Percentiles rank a stretch among this genome's conserved stretches.
These are phyloP conservation scores for Kregervanrija delftensis DNA, from an alignment of 805 yeast genomes.

Conservation along the genomic window DNA sequence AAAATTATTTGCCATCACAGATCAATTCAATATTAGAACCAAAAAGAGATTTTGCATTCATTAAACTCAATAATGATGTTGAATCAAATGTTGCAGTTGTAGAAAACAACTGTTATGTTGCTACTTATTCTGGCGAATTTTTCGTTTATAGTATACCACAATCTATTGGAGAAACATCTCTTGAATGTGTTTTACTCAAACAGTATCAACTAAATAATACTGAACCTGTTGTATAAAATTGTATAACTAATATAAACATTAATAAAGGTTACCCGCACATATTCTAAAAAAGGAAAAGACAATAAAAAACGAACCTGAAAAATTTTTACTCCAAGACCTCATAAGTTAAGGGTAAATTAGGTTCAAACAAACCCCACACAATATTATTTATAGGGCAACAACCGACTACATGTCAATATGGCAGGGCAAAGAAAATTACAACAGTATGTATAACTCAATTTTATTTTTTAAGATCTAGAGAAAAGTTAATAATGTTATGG, in stretches of 20 bases:
- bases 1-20: constrained; percentile 59
- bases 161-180: constrained; percentile 24
- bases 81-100: constrained; percentile 25
- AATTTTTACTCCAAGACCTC: too few species aligned
- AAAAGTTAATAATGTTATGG: not conserved
- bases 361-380: too few species aligned
- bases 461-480: not conserved
- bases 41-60: constrained; percentile 82
- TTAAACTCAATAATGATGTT: constrained; percentile 45
- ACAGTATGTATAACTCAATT: constrained; percentile 25
- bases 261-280: too few species aligned
- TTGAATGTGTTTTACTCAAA: constrained; percentile 75
- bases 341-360: too few species aligned
- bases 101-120: constrained; percentile 51
- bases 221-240: too few species aligned
- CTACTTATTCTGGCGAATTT: constrained; percentile 75
- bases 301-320: too few species aligned
- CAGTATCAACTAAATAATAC: constrained; percentile 36
- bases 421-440: constrained; percentile 32
- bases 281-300: too few species aligned
- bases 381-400: too few species aligned
- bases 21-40: constrained; percentile 84
- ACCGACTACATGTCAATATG: constrained; percentile 16
- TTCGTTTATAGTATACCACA: constrained; percentile 69
- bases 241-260: too few species aligned